Conservation (phyloP, 78 protist genomes). For the Dictyostelium citrinum region DNA sequence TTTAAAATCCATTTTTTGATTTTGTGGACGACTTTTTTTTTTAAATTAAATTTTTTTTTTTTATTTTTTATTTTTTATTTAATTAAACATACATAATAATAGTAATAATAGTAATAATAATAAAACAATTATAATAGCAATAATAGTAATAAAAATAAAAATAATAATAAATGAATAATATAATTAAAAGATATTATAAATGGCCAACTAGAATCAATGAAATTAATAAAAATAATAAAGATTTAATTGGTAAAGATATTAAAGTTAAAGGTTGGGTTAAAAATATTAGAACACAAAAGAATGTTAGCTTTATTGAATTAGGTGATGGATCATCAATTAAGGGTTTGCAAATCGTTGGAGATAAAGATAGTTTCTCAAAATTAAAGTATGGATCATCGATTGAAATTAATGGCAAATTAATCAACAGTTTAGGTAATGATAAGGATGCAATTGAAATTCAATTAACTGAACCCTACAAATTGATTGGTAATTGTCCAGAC, state of each 20-base stretch:
- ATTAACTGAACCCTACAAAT: not conserved
- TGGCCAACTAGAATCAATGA: slow-evolving; percentile 19
- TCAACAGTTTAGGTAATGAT: slow-evolving; percentile 32
- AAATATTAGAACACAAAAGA: slow-evolving; percentile 30
- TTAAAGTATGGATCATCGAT: slow-evolving; percentile 44
- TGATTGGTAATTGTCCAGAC: slow-evolving; percentile 17
- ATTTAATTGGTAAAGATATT: not conserved
- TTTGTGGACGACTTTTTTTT: not conserved
- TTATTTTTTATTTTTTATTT: not conserved
- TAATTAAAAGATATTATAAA: not conserved
- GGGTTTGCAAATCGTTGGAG: slow-evolving; percentile 64
- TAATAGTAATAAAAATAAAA: no score
- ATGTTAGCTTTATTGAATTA: slow-evolving; percentile 41
- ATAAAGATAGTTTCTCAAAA: not conserved
- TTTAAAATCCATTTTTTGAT: no score
- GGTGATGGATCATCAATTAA: slow-evolving; percentile 35
- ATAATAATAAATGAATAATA: not conserved
- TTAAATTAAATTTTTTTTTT: not conserved
- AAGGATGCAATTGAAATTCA: not conserved
- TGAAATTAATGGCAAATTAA: not conserved
- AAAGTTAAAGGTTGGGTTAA: slow-evolving; percentile 56
- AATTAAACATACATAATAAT: not conserved
- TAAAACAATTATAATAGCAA: not conserved
- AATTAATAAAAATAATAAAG: not conserved
- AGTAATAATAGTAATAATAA: no score